Conservation (phyloP, 176 grass and related monocot species). For the Musa troglodytarum region DNA sequence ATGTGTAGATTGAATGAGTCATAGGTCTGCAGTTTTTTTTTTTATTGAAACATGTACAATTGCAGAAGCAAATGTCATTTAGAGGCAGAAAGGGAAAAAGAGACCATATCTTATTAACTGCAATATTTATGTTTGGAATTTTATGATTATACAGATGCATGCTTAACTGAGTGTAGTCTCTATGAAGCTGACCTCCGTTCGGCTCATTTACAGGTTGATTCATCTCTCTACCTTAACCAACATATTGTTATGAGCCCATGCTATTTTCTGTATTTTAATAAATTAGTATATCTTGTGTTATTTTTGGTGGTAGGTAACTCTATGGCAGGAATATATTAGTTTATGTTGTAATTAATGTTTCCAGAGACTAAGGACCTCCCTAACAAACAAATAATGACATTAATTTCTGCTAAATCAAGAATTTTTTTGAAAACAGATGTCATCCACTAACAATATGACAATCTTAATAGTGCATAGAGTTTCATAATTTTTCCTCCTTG, state of each 20-base stretch:
- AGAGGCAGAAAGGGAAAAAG: not conserved
- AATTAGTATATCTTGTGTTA: not conserved
- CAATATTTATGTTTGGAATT: conserved; percentile 10
- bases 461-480: too few relatives aligned
- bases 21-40: too few relatives aligned
- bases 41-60: not conserved
- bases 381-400: not conserved
- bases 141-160: conserved; percentile 62
- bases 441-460: too few relatives aligned
- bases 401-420: not conserved
- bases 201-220: conserved; percentile 74
- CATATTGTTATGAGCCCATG: not conserved
- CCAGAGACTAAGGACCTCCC: not conserved
- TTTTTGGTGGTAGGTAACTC: not conserved
- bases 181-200: conserved; percentile 72
- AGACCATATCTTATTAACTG: not conserved
- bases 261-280: not conserved
- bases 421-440: too few relatives aligned
- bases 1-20: not conserved
- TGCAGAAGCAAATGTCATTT: conserved; percentile 9
- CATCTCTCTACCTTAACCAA: not conserved
- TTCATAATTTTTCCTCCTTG: not conserved
- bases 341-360: not conserved
- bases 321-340: not conserved
- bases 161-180: conserved; percentile 47